These are phyloP conservation scores for Populus hybrid DNA, from an alignment of 441 rosid genomes.

Conservation along the genomic window DNA sequence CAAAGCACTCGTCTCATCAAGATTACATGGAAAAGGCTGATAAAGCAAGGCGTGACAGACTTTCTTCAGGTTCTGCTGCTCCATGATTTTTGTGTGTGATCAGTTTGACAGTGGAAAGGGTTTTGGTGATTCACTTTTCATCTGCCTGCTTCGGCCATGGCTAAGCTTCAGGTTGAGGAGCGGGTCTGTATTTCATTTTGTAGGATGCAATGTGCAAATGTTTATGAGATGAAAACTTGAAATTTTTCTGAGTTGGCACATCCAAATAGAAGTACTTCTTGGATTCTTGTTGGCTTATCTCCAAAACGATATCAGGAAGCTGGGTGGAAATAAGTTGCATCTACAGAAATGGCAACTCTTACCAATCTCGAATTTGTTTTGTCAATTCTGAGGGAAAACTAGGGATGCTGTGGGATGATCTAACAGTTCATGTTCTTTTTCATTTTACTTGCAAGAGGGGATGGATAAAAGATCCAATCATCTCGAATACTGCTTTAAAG, in stretches of 20 bases:
- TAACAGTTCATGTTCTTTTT: too few relatives aligned
- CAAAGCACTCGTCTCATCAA: conserved; percentile 79
- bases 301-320: neutral
- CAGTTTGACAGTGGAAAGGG: neutral
- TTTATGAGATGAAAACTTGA: neutral
- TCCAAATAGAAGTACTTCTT: neutral
- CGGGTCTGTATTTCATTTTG: neutral
- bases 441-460: too few relatives aligned
- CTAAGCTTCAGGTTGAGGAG: neutral
- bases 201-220: neutral
- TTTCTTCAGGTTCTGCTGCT: conserved; percentile 49
- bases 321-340: conserved; percentile 4
- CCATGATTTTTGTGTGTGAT: conserved; percentile 23
- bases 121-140: neutral
- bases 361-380: neutral
- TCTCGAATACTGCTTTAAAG: too few relatives aligned
- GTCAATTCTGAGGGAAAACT: too few relatives aligned
- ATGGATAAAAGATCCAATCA: too few relatives aligned
- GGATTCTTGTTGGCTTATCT: neutral
- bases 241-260: neutral
- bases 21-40: conserved; percentile 86
- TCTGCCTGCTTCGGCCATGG: neutral
- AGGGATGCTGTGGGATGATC: too few relatives aligned
- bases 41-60: conserved; percentile 63
- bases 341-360: neutral